Evolutionary conservation across 805 yeast species (phyloP), one percentile per base, ranked within the genome.

Genomic region (Suhomyces tanzawaensis): DNA sequence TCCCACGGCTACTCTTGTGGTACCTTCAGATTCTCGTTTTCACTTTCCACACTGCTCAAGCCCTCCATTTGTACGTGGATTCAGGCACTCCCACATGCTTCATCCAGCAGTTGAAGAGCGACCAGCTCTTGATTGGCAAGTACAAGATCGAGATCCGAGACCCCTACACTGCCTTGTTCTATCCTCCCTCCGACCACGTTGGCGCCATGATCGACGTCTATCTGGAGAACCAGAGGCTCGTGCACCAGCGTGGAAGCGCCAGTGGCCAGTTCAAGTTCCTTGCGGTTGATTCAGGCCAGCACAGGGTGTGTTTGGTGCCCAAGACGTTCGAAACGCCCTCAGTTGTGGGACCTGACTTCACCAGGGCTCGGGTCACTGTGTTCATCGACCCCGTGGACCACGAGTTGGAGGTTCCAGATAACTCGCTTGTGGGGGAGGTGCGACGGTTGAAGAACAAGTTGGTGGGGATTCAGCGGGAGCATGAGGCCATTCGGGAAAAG

Each of bases 21-120:
- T 21, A 21, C 11, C 9, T 21, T 21, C 24, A 7, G 11, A 21
- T 11, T 21, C 7, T 21, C 7, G 7, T 21, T 11, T 11, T 21
- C 7, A 11, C 11, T 21, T 21, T 21, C 9, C 24, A 21, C 11
- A 7, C 24, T 7, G 7, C 9, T 21, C 24, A 7, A 11, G 24
- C 24, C 14, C 24, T 36, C 43, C 74, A 78, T 52, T 76, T 69
- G 51, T 78, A 75, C 47, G 53, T 70, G n/a, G 66, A 66, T 16
- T 75, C 78, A 11, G 76, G 76, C 9, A 74, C 71, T 37, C 64
- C 71, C 38, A 71, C 66, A 49, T 79, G 86, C 53, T 78, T 79
- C 55, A 71, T 71, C 50, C 76, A 75, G 45, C 83, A 79, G 47
- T 56, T 80, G 34, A 59, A 73, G 3, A 65, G 67, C 46, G 79